A percentile compares a stretch with the other conserved stretches of the same genome.
Evolutionary conservation across 495 filamentous ascomycete genomes (phyloP).

Genomic region (Aspergillus affinis): DNA sequence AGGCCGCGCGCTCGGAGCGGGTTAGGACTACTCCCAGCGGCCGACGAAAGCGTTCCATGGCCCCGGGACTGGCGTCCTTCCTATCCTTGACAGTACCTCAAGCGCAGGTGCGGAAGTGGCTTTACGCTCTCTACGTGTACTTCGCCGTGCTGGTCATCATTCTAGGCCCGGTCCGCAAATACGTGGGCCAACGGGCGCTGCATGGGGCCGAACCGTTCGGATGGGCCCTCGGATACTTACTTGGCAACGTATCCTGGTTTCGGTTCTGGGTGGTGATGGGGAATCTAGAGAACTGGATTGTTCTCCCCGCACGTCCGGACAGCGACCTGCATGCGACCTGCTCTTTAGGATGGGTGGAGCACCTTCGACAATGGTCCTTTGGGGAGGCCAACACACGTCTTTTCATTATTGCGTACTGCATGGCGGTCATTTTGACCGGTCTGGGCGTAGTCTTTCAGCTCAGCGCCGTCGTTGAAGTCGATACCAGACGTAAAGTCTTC

Average conservation of each 20-base stretch:
- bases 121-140: slow-evolving; percentile 81
- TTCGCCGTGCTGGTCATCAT: slow-evolving; percentile 59
- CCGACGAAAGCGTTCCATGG: slow-evolving; percentile 65
- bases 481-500: slow-evolving; percentile 97
- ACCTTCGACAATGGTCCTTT: slow-evolving; percentile 54
- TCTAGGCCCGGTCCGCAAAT: slow-evolving; percentile 67
- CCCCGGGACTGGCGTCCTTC: slow-evolving; percentile 66
- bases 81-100: slow-evolving; percentile 78
- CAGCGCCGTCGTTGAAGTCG: slow-evolving; percentile 73
- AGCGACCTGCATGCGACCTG: slow-evolving; percentile 34
- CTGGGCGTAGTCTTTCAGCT: slow-evolving; percentile 71
- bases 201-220: slow-evolving; percentile 77
- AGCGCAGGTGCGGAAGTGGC: slow-evolving; percentile 73
- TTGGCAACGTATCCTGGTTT: slow-evolving; percentile 74
- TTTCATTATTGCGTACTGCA: slow-evolving; percentile 70
- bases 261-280: slow-evolving; percentile 62
- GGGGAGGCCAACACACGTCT: slow-evolving; percentile 83
- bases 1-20: slow-evolving; percentile 32
- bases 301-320: slow-evolving; percentile 57
- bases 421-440: slow-evolving; percentile 64
- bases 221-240: slow-evolving; percentile 87
- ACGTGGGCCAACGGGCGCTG: slow-evolving; percentile 66
- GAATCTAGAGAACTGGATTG: slow-evolving; percentile 74
- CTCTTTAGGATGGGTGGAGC: slow-evolving; percentile 56
- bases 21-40: slow-evolving; percentile 60